Evolutionary conservation across 75 land plant genomes (phyloP).

Genomic region (Selaginella moellendorffii): DNA sequence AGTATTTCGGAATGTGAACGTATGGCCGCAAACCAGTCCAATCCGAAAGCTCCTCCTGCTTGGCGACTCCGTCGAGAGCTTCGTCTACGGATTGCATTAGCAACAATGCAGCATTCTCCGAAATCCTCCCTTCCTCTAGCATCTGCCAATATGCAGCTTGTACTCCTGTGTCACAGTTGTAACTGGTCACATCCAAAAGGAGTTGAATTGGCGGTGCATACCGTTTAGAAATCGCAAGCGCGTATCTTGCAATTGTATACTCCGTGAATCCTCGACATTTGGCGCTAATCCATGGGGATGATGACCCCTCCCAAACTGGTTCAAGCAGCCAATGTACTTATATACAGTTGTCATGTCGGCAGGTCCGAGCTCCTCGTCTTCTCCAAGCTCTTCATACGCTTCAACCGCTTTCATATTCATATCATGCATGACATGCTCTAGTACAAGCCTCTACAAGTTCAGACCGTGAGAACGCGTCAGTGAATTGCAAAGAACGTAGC

Average conservation of each 20-base stretch:
- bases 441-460: constrained; percentile 39
- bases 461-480: neutral
- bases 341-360: constrained; percentile 79
- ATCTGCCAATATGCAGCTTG: constrained; percentile 95
- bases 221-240: constrained; percentile 80
- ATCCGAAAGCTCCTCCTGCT: constrained; percentile 41
- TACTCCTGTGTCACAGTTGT: constrained; percentile 42
- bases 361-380: constrained; percentile 94
- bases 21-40: constrained; percentile 63
- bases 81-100: constrained; percentile 97
- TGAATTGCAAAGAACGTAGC: neutral
- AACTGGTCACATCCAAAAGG: too few relatives aligned
- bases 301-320: constrained; percentile 14
- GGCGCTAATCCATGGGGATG: constrained; percentile 48
- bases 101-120: constrained; percentile 49
- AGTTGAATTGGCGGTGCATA: too few relatives aligned
- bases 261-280: constrained; percentile 21
- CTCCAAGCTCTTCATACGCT: constrained; percentile 76
- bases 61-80: constrained; percentile 52
- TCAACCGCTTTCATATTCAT: constrained; percentile 72
- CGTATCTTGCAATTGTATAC: constrained; percentile 43
- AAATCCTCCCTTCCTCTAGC: constrained; percentile 90
- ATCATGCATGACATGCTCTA: constrained; percentile 65
- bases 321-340: constrained; percentile 52
- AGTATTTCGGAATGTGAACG: constrained; percentile 69